Base-by-base conservation (phyloP, 192 early-diverging fungal genomes). In the Umbelopsis ramanniana region DNA sequence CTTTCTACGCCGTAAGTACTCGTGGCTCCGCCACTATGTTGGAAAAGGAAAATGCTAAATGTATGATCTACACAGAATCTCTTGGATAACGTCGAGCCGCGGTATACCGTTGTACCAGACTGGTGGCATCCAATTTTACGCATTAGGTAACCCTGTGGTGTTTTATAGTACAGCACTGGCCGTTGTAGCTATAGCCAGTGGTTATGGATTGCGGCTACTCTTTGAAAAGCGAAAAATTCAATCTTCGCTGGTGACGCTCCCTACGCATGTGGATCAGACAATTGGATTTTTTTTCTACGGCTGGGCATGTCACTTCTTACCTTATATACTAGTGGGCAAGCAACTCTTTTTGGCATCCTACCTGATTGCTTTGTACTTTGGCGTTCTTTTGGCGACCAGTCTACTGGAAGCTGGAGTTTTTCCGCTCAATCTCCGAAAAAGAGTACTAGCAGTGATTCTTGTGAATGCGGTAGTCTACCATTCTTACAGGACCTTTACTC, bases 301-400 rank as follows among this genome's bases (percentile, higher is more conserved):
- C 10, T 98, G 95, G 95, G 72, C 76, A n/a, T 80, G 92, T 43
- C 96, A 97, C 82, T 97, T 92, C 76, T 48, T 93, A 10, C 93
- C 94, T 10, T 97, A 97, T 79, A 95, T 93, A 81, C 72, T 95
- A 14, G 95, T 97, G 94, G 82, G 81, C 19, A 93, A 94, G 45
- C 93, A 95, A 78, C 83, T 94, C 45, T 96, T 97, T 80, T 78
- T 96, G 46, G 94, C 97, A 75, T 95, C 97, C 74, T 98, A 97
- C 76, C 85, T 96, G 10, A 95, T 96, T 4, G 90, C 95, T 14
- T 84, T 97, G 11, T 96, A 95, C 81, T 92, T 97, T 78, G 87
- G 89, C 22, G 85, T 97, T 66, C 82, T 97, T 43, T 78, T 89
- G 4, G 48, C 94, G 24, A 89, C 89, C 24, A 84, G 84, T 14